phyloP scores from a whole-genome alignment of 345 rosid genomes.

The Bretschneidera sinensis region DNA sequence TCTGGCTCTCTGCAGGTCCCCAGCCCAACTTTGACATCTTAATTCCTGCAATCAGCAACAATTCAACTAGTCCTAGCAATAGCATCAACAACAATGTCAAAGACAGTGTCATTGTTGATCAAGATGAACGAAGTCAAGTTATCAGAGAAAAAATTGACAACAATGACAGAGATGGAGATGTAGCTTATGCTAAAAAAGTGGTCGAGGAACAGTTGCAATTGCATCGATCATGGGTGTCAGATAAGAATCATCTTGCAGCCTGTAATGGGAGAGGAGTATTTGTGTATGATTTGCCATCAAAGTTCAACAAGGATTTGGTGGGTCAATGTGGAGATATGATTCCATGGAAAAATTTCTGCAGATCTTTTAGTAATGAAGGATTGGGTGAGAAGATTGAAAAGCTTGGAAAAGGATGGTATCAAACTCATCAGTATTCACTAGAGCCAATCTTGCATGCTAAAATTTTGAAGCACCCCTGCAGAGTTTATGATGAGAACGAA shows the following conservation, averaged over 20 bases:
- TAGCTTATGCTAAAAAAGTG: constrained; percentile 34
- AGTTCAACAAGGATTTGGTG: constrained; percentile 72
- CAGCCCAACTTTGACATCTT: constrained; percentile 47
- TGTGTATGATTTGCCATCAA: constrained; percentile 74
- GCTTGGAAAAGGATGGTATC: constrained; percentile 63
- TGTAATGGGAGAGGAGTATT: constrained; percentile 59
- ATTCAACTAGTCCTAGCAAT: neutral
- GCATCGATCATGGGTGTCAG: constrained; percentile 61
- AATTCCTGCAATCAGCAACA: constrained; percentile 17
- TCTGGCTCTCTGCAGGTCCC: constrained; percentile 80
- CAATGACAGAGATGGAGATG: constrained; percentile 20
- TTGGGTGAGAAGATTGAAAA: constrained; percentile 52
- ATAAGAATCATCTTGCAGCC: constrained; percentile 3
- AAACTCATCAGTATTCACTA: constrained; percentile 69
- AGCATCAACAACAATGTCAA: constrained; percentile 10
- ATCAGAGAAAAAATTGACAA: constrained; percentile 2
- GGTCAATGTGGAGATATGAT: constrained; percentile 74
- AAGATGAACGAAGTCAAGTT: constrained; percentile 1
- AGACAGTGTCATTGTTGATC: constrained; percentile 17
- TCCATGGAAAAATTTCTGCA: constrained; percentile 67
- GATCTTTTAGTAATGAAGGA: constrained; percentile 49
- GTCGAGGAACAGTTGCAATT: constrained; percentile 40
- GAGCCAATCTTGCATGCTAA: constrained; percentile 75
- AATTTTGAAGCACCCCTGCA: constrained; percentile 71
- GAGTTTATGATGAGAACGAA: constrained; percentile 55